phyloP scores from a whole-genome alignment of 2,329 filamentous ascomycete genomes.

The Mariannaea sp. region DNA sequence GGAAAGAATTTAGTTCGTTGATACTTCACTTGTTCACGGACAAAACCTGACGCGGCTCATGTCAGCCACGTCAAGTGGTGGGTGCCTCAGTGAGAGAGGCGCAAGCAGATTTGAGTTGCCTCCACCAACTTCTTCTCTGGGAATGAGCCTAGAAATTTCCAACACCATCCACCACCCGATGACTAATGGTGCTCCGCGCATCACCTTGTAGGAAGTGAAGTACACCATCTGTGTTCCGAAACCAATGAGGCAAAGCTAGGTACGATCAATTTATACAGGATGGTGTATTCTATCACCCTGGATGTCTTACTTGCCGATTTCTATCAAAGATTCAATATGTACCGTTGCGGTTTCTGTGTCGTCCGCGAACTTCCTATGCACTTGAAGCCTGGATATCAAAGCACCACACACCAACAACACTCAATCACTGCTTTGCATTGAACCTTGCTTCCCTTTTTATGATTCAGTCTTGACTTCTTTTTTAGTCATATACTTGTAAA shows the following conservation, averaged over 20 bases:
- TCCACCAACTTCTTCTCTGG: slow-evolving; percentile 9
- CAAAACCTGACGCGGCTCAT: slow-evolving; percentile 1
- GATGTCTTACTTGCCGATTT: too few species aligned
- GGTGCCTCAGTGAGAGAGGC: slow-evolving; percentile 27
- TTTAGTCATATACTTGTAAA: too few species aligned
- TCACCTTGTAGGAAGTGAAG: not conserved
- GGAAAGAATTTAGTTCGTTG: slow-evolving; percentile 2
- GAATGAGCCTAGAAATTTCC: slow-evolving; percentile 36
- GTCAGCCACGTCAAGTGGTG: slow-evolving; percentile 31
- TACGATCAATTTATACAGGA: too few species aligned
- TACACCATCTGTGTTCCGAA: not conserved
- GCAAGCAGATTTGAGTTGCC: slow-evolving; percentile 16
- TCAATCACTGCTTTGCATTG: too few species aligned
- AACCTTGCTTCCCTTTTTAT: too few species aligned
- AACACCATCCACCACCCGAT: slow-evolving; percentile 15
- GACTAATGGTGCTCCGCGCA: slow-evolving; percentile 27
- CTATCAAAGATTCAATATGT: too few species aligned
- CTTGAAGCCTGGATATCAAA: too few species aligned
- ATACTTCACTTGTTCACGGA: not conserved
- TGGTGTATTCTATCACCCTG: too few species aligned
- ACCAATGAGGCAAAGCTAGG: not conserved
- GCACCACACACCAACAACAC: too few species aligned
- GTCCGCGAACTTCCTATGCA: too few species aligned
- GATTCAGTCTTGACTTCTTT: too few species aligned
- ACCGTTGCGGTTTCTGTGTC: too few species aligned